Evolutionary conservation across 1,284 basidiomycete genomes (phyloP), one percentile per base, ranked within the genome.

Genomic region (Pseudozyma tsukubaensis): DNA sequence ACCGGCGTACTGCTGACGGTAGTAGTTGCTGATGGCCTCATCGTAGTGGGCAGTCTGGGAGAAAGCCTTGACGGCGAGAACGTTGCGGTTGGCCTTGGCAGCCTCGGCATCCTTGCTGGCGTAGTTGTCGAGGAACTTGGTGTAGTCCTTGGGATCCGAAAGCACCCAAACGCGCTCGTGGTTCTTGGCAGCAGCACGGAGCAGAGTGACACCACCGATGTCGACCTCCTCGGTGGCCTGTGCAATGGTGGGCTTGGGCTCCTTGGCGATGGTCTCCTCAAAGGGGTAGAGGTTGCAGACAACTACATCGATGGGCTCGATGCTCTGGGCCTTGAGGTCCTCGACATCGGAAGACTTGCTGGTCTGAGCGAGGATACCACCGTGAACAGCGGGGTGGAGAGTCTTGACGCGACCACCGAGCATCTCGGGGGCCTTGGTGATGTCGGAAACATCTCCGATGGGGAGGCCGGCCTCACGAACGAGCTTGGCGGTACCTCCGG

Each of bases 391-490:
- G 53, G 97, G 97, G 84, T 99, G 97, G n/a, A 99, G 89, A 6
- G 97, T 99, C 88, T 99, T 99, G 74, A 99, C 97, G 72, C 97
- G 89, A 45, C 97, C 97, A 59, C 96, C 95, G 14, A 99, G 89
- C 94, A 99, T 99, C 86, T 99, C 97, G n/a, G 96, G 97, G 1
- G 95, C 95, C 83, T 96, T 96, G 54, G 97, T 99, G 86, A 99
- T 92, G 83, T 94, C 93, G 19, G 94, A 94, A 48, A 99, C 95
- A 89, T 99, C 97, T 76, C 94, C 90, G 79, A 99, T 95, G 54
- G 91, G 88, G 70, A 98, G 90, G 18, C 94, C 94, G 45, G 93
- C 92, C 67, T 97, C 94, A 83, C 97, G 90, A 85, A 99, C 96
- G 85, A 93, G 93, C 87, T 96, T 97, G 58, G 97, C 96, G 19